These are phyloP conservation scores for Perkinsela sp. DNA, from an alignment of 208 protist species.

Conservation along the genomic window DNA sequence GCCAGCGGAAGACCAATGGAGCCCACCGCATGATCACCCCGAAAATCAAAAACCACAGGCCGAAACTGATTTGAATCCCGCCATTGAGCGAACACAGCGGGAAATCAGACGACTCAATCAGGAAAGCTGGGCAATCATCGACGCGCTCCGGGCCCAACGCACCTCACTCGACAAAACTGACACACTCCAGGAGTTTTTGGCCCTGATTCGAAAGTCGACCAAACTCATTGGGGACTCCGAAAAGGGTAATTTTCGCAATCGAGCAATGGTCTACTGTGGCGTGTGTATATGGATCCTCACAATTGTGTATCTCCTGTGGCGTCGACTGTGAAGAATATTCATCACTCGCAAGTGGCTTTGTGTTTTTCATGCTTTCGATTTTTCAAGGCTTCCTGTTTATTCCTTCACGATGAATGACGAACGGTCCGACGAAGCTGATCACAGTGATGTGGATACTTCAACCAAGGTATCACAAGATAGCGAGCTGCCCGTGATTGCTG, in stretches of 20 bases:
- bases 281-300: not conserved
- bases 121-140: not conserved
- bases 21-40: too few relatives aligned
- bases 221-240: not conserved
- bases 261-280: not conserved
- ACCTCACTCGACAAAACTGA: not conserved
- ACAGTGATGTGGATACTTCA: too few relatives aligned
- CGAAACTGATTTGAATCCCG: not conserved
- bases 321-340: not conserved
- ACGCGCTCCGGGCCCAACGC: not conserved
- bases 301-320: not conserved
- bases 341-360: too few relatives aligned
- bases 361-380: too few relatives aligned
- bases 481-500: too few relatives aligned
- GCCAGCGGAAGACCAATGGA: too few relatives aligned
- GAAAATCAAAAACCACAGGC: not conserved
- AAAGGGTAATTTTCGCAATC: not conserved
- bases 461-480: too few relatives aligned
- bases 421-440: too few relatives aligned
- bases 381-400: too few relatives aligned
- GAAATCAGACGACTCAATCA: not conserved
- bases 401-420: too few relatives aligned
- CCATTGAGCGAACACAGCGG: not conserved
- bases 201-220: not conserved
- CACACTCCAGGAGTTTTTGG: not conserved